Evolutionary conservation across 768 basidiomycete genomes (phyloP), one percentile per base, ranked within the genome.

Genomic region (Suillus ampliporus): DNA sequence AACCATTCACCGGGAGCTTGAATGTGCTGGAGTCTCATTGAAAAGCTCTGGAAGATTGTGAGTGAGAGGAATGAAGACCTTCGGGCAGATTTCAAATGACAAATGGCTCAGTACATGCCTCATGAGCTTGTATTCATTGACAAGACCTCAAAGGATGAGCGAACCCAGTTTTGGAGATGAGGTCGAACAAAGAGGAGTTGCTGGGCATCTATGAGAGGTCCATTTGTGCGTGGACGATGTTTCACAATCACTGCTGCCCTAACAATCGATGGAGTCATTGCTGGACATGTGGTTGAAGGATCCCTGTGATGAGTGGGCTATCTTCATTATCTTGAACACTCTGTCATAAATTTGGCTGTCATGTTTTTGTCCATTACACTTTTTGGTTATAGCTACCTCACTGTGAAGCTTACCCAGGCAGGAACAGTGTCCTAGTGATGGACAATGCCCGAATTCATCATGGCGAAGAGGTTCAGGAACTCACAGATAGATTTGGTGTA

Each of bases 71-170:
- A n/a, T n/a, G n/a, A n/a, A n/a, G n/a, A n/a, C n/a, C n/a, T n/a
- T n/a, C n/a, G n/a, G n/a, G n/a, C n/a, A n/a, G n/a, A 41, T 40
- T 79, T 65, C 59, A 67, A 76, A 0, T 40, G 61, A 0, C 58
- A 50, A 0, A 74, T 78, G 68, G 68, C 72, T 5, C 64, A 69
- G 34, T 79, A 79, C 58, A 57, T 51, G 1, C 67, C 73, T 5
- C 71, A 78, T 13, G 69, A 79, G 52, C 65, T n/a, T 80, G 11
- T 73, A 73, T 79, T 79, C 59, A 57, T 79, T 11, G 74, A 79
- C 61, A 80, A n/a, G 58, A 69, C 69, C 1, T 77, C 75, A 0
- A 77, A 77, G 63, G 71, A 77, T 66, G 71, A 76, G 14, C 57
- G 67, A 17, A 74, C 73, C 3, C 21, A 54, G n/a, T 54, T 31